Evolutionary conservation across 331 rosid genomes (phyloP), one percentile per base, ranked within the genome.

Genomic region (Acacia pycnantha): DNA sequence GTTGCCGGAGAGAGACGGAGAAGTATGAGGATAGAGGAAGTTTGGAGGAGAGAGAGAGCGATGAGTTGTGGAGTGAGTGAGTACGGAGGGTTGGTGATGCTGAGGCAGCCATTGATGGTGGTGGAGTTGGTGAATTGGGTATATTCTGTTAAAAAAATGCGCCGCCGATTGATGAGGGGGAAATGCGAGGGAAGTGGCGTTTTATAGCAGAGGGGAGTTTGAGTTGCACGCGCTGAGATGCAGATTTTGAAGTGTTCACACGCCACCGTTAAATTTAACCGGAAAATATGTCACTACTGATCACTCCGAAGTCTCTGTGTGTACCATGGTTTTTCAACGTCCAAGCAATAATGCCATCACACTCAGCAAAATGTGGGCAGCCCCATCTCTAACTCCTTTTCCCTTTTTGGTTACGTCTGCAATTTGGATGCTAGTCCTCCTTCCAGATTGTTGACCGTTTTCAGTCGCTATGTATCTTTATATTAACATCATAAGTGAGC

Each of bases 21-120:
- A 94, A 88, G 5, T 88, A 82, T 12, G 94, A 76, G 43, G 91
- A 68, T 43, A 91, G 84, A 40, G 92, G 76, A 2, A 77, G 84
- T 22, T 89, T 96, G 18, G 95, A 96, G 27, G 97, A 84, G 83
- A 91, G 89, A 78, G 97, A 84, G 15, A 93, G 82, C 5, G 97
- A 74, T 0, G 88, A 37, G 27, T 29, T 80, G 14, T 75, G 22
- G 11, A 83, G 68, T 2, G 82, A 84, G 0, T 84, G 81, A 51
- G 85, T 76, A 0, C 91, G 90, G 68, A 95, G 93, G 77, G 87
- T 43, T 76, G 82, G 88, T 6, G 88, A 83, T 47, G 94, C 82
- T 9, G 94, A 83, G 54, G 90, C 29, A 19, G 97, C 91, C 93
- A 94, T 91, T 27, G 22, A 9, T 18, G 73, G 29, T 18, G 70